A percentile compares a stretch with the other conserved stretches of the same genome.
Evolutionary conservation across 2,329 filamentous ascomycete genomes (phyloP).

Genomic region (Pleurostoma richardsiae): DNA sequence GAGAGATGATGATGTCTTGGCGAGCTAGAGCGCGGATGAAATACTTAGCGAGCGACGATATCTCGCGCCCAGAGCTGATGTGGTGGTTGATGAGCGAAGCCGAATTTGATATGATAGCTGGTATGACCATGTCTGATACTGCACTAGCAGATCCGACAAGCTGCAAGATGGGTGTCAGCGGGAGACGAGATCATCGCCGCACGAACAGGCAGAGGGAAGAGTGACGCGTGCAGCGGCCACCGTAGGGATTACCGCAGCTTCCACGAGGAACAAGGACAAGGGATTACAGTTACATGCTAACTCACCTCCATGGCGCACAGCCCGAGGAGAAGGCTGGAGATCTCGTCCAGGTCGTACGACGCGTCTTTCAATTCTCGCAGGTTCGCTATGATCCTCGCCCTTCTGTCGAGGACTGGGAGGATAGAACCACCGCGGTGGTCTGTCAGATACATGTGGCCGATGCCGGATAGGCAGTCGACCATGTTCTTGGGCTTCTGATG

Average conservation of each 20-base stretch:
- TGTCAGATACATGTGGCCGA: constrained; percentile 20
- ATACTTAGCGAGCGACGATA: constrained; percentile 21
- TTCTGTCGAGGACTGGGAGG: constrained; percentile 17
- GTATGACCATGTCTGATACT: not conserved
- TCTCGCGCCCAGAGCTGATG: constrained; percentile 11
- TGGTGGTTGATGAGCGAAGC: constrained; percentile 18
- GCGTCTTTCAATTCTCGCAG: constrained; percentile 15
- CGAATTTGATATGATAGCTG: constrained; percentile 14
- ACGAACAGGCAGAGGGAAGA: not conserved
- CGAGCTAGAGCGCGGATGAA: constrained; percentile 23
- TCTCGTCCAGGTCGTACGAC: constrained; percentile 17
- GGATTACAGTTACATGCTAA: too few species aligned
- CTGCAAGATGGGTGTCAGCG: too few species aligned
- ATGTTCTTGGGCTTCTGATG: constrained; percentile 19
- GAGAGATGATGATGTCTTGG: constrained; percentile 22
- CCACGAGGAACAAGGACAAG: too few species aligned
- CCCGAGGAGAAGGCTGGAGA: constrained; percentile 18
- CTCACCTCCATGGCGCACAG: constrained; percentile 21
- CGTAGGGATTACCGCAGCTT: too few species aligned
- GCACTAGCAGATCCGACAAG: too few species aligned
- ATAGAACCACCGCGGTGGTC: constrained; percentile 7
- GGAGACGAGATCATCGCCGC: constrained; percentile 12
- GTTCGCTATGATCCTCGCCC: constrained; percentile 19
- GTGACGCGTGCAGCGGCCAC: too few species aligned
- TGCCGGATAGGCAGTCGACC: constrained; percentile 20